Conservation (phyloP, 139 green algal genomes). For the Tetradesmus lagerheimii region DNA sequence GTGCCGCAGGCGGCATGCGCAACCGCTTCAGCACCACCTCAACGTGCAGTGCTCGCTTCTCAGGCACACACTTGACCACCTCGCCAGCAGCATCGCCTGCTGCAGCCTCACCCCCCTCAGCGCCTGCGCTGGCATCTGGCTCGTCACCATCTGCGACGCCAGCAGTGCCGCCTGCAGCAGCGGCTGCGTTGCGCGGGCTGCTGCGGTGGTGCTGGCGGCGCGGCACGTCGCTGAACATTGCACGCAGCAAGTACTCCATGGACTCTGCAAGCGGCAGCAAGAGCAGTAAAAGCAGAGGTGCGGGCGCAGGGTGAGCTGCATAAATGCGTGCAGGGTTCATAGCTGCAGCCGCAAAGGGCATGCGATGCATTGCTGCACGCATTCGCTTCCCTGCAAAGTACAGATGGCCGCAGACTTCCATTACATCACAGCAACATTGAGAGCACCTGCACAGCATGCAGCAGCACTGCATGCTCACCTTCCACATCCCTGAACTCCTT, state of each 20-base stretch:
- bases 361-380: no score
- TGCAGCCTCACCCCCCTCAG: neutral
- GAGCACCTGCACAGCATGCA: neutral
- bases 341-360: neutral
- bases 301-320: neutral
- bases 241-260: conserved; percentile 42
- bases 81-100: neutral
- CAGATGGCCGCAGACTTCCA: no score
- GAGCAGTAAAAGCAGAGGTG: neutral
- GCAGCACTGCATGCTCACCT: neutral
- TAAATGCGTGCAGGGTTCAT: neutral
- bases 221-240: conserved; percentile 39
- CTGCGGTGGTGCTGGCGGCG: conserved; percentile 10
- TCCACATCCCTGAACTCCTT: conserved; percentile 15
- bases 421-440: neutral
- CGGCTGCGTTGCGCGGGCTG: neutral
- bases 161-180: neutral
- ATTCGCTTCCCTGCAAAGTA: no score
- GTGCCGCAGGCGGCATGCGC: neutral
- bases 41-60: conserved; percentile 44
- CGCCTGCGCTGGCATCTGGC: neutral
- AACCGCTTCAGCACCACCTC: conserved; percentile 37
- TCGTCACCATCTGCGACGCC: neutral
- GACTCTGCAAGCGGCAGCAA: conserved; percentile 18
- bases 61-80: conserved; percentile 17